Conservation (phyloP, 441 rosid genomes). For the Syzygium syzygioides region DNA sequence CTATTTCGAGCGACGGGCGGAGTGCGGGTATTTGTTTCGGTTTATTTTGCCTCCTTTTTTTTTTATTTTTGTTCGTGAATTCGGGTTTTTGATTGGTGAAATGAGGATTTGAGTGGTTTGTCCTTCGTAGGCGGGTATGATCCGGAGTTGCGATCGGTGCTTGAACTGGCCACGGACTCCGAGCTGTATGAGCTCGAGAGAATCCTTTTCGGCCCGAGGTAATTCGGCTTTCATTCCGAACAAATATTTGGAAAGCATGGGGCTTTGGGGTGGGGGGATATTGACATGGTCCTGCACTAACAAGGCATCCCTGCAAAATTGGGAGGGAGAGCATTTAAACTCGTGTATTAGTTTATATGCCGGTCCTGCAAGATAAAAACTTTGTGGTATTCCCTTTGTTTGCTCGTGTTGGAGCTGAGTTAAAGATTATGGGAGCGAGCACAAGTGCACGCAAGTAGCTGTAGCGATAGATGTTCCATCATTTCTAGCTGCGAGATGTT, state of each 20-base stretch:
- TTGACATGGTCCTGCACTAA: background rate
- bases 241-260: background rate
- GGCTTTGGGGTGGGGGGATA: background rate
- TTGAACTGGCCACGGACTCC: slow-evolving; percentile 78
- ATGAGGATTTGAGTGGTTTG: background rate
- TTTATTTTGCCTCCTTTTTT: background rate
- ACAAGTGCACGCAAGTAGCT: background rate
- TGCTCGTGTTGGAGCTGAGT: background rate
- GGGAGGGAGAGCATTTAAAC: background rate
- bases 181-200: slow-evolving; percentile 75
- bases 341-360: background rate
- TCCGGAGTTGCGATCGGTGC: slow-evolving; percentile 79
- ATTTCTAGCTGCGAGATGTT: background rate
- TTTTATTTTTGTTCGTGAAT: background rate
- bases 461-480: background rate
- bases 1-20: slow-evolving; percentile 12
- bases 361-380: background rate
- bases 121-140: slow-evolving; percentile 39
- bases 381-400: background rate
- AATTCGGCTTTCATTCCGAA: background rate
- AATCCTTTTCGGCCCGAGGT: slow-evolving; percentile 93
- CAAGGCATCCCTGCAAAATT: background rate
- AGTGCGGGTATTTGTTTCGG: background rate
- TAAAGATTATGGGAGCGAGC: background rate
- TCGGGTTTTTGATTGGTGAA: background rate